Conservation (phyloP, 345 rosid species). For the Erodium maritimum region DNA sequence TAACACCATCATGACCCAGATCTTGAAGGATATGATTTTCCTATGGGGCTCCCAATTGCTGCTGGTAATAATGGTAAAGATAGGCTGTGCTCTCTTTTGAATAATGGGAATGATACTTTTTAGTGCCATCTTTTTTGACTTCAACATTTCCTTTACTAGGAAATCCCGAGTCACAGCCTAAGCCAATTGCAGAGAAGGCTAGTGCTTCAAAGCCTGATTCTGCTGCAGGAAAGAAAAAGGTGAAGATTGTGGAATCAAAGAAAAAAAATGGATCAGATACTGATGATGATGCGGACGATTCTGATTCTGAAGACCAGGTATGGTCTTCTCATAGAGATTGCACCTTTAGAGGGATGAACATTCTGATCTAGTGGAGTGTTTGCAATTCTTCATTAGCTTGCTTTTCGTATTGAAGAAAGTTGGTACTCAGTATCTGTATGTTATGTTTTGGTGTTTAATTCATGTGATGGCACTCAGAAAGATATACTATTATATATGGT, state of each 20-base stretch:
- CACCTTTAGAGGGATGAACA: neutral
- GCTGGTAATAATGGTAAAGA: slow-evolving; percentile 17
- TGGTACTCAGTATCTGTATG: neutral
- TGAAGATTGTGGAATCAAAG: slow-evolving; percentile 30
- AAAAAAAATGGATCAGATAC: slow-evolving; percentile 27
- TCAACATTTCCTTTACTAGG: slow-evolving; percentile 12
- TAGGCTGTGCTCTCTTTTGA: neutral
- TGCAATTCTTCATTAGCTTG: neutral
- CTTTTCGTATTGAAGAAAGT: too few relatives aligned
- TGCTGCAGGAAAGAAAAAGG: slow-evolving; percentile 24
- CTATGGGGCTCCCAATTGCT: slow-evolving; percentile 9
- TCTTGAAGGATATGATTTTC: neutral
- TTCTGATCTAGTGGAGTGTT: neutral
- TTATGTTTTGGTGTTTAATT: neutral
- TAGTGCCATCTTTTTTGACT: slow-evolving; percentile 1
- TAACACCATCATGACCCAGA: neutral
- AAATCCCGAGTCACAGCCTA: slow-evolving; percentile 12
- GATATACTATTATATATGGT: neutral
- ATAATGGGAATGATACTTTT: neutral
- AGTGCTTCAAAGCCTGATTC: slow-evolving; percentile 4
- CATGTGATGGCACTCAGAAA: neutral
- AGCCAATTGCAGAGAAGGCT: slow-evolving; percentile 1
- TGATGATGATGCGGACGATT: slow-evolving; percentile 1
- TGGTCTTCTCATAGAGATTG: neutral
- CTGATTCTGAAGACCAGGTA: slow-evolving; percentile 31